Evolutionary conservation across 768 basidiomycete species (phyloP), one percentile per base, ranked within the genome.

Genomic region (Suillus bovinus): DNA sequence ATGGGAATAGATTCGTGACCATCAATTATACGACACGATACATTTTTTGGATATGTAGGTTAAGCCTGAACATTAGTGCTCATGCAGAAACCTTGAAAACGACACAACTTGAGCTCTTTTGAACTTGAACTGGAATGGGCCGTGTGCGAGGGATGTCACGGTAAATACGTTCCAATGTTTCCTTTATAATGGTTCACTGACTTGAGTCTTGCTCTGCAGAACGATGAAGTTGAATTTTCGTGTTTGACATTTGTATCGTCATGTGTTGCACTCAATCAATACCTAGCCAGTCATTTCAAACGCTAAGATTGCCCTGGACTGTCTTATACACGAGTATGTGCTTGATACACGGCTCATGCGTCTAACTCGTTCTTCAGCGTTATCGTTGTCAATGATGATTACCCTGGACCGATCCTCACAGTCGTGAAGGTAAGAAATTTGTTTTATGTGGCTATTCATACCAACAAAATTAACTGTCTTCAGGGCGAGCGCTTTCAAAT

Each of bases 321-420:
- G 73, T 13, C 72, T 64, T 56, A 49, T 62, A 27, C 59, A 33
- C 7, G 42, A 53, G 64, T 64, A 54, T 38, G 60, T 52, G 0
- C 20, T 16, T 24, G 14, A 22, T 27, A 0, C 29, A 11, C 9
- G 13, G 44, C 7, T 39, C 46, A 34, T 16, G 36, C 36, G n/a
- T 22, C 34, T 36, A 24, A 24, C 24, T 3, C 16, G 24, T 1
- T 49, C 16, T 38, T 14, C 49, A 67, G 69, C 4, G 75, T 72
- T 8, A 77, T 79, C 6, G 65, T 79, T 14, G 74, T 77, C 20
- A 79, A 78, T 57, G 78, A 78, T 4, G 44, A 64, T 2, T 77
- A 76, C 62, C 77, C 79, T 31, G 80, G 78, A 1, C 71, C 76
- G 1, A 65, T 77, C 24, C 76, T 81, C 50, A 68, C 72, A 29